phyloP scores from a whole-genome alignment of 495 filamentous ascomycete genomes.

The Oidiodendron maius region DNA sequence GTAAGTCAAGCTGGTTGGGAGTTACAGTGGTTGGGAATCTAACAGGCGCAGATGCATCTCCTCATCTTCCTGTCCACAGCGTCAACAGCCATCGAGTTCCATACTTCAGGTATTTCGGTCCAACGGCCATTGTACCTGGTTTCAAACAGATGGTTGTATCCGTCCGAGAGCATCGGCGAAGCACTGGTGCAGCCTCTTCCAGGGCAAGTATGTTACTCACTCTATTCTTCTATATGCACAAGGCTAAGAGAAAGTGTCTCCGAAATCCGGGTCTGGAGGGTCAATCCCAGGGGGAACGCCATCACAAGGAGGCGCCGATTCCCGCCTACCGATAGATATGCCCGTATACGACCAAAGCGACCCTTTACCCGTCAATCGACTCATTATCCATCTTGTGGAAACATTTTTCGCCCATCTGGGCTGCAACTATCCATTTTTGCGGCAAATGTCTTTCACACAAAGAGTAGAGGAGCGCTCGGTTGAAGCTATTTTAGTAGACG shows the following conservation, averaged over 20 bases:
- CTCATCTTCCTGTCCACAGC: conserved; percentile 8
- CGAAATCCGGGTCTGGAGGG: conserved; percentile 10
- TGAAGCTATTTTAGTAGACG: conserved; percentile 83
- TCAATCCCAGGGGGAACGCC: conserved; percentile 9
- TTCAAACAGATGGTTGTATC: conserved; percentile 87
- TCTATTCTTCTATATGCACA: neutral
- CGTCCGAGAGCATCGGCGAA: conserved; percentile 39
- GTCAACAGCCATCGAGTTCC: conserved; percentile 64
- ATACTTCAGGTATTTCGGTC: conserved; percentile 84
- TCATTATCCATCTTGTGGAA: conserved; percentile 69
- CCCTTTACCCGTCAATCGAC: conserved; percentile 54
- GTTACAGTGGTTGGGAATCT: conserved; percentile 11
- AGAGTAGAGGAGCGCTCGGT: conserved; percentile 70
- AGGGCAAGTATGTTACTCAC: conserved; percentile 11
- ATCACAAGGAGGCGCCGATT: conserved; percentile 13
- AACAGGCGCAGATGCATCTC: conserved; percentile 10
- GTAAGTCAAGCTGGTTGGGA: conserved; percentile 19
- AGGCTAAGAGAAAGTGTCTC: conserved; percentile 15
- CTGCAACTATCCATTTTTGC: conserved; percentile 77
- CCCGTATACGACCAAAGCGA: conserved; percentile 75
- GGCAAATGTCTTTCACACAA: conserved; percentile 58
- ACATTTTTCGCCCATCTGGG: conserved; percentile 74
- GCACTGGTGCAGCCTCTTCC: conserved; percentile 22
- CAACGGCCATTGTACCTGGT: conserved; percentile 84
- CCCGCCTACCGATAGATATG: conserved; percentile 37